Evolutionary conservation across 148 eudicot species (phyloP).

Genomic region (Diospyros kaki): DNA sequence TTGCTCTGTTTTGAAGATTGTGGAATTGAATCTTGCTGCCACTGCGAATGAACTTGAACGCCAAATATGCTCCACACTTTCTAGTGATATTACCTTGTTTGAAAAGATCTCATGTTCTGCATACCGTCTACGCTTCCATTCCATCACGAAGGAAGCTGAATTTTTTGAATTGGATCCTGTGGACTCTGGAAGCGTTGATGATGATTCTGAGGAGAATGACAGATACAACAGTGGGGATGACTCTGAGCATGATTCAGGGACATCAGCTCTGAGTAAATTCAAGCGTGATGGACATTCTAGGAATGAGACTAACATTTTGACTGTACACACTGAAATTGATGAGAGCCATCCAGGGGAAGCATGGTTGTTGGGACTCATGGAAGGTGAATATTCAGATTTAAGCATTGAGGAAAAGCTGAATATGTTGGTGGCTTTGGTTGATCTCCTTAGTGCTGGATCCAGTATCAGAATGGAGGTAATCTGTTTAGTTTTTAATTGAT

Average conservation of each 20-base stretch:
- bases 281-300: constrained; percentile 16
- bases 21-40: constrained; percentile 51
- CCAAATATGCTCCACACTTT: constrained; percentile 58
- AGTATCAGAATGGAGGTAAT: constrained; percentile 80
- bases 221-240: constrained; percentile 31
- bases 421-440: constrained; percentile 68
- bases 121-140: constrained; percentile 66
- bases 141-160: constrained; percentile 45
- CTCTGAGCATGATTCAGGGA: constrained; percentile 53
- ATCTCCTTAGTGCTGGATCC: constrained; percentile 72
- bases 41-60: constrained; percentile 51
- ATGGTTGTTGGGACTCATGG: constrained; percentile 89
- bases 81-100: constrained; percentile 85
- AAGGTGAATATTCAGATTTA: constrained; percentile 91
- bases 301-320: constrained; percentile 22
- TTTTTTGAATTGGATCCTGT: constrained; percentile 53
- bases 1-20: constrained; percentile 48
- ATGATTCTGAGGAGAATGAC: constrained; percentile 42
- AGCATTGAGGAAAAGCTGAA: constrained; percentile 84
- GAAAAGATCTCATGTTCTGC: constrained; percentile 76
- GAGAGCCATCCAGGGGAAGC: constrained; percentile 90
- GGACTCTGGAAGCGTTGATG: constrained; percentile 73
- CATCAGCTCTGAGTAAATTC: constrained; percentile 24
- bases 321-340: constrained; percentile 62
- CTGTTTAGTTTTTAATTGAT: not conserved